These are phyloP conservation scores for Solanum acaule DNA, from an alignment of 257 asterid genomes.

Conservation along the genomic window DNA sequence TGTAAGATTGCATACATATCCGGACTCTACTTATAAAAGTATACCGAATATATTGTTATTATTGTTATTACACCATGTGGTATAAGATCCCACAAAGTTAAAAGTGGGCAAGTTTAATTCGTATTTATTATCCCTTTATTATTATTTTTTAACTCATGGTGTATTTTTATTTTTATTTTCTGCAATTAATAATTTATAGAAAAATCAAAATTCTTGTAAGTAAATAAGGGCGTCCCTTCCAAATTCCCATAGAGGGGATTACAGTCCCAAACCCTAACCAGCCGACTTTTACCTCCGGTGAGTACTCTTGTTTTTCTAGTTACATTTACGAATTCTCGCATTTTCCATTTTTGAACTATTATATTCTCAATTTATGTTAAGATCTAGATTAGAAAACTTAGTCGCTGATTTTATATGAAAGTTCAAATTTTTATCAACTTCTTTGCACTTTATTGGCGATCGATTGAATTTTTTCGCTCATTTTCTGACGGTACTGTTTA, in stretches of 20 bases:
- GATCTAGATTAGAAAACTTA: neutral
- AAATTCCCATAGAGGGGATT: neutral
- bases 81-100: neutral
- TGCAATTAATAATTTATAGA: neutral
- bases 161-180: neutral
- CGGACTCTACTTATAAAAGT: neutral
- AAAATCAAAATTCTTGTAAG: neutral
- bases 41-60: neutral
- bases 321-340: neutral
- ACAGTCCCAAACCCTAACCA: constrained; percentile 3
- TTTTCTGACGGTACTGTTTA: neutral
- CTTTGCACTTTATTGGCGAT: neutral
- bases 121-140: neutral
- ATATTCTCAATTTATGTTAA: neutral
- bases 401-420: neutral
- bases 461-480: neutral
- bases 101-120: neutral
- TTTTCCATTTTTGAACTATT: neutral
- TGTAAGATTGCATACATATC: neutral
- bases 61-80: neutral
- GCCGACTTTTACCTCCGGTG: constrained; percentile 4
- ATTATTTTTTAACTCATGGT: neutral
- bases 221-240: neutral
- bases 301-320: neutral
- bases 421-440: neutral